These are phyloP conservation scores for Phytophthora fragariae DNA, from an alignment of 352 stramenopile genomes.

Conservation along the genomic window DNA sequence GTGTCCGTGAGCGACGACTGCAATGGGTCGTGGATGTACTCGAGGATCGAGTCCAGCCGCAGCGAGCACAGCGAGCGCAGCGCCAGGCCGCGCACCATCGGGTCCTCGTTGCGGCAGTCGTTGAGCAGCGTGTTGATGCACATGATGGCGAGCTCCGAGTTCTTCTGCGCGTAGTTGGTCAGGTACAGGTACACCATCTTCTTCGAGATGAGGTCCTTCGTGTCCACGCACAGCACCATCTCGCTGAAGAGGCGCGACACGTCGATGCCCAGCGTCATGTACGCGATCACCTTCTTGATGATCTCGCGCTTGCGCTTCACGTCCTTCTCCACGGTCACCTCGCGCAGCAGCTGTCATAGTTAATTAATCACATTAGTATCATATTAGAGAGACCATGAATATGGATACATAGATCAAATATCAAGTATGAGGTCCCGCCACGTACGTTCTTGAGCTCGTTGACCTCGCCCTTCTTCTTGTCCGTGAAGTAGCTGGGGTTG, in stretches of 20 bases:
- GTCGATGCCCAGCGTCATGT: conserved; percentile 99
- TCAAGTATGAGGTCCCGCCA: background rate
- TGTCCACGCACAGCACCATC: conserved; percentile 98
- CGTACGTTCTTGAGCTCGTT: conserved; percentile 95
- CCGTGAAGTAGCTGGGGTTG: conserved; percentile 86
- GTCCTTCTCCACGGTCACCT: conserved; percentile 97
- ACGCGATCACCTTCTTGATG: conserved; percentile 99
- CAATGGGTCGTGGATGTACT: conserved; percentile 97
- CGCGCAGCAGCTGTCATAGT: conserved; percentile 89
- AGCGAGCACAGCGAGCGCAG: conserved; percentile 97
- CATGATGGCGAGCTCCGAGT: conserved; percentile 99
- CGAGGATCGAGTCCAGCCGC: conserved; percentile 96
- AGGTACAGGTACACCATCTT: conserved; percentile 99
- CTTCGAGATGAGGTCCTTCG: conserved; percentile 99
- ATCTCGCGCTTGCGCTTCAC: conserved; percentile 98
- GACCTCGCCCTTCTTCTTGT: conserved; percentile 96
- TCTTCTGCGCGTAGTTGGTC: conserved; percentile 98
- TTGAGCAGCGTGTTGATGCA: conserved; percentile 99
- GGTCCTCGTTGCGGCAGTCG: conserved; percentile 98
- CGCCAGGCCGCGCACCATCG: conserved; percentile 98
- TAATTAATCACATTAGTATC: background rate
- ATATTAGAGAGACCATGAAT: background rate
- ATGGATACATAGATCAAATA: too few species aligned
- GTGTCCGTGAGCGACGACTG: conserved; percentile 94
- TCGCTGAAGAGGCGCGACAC: conserved; percentile 99